Base-by-base conservation (phyloP, 208 protist genomes). In the Crithidia brevicula region DNA sequence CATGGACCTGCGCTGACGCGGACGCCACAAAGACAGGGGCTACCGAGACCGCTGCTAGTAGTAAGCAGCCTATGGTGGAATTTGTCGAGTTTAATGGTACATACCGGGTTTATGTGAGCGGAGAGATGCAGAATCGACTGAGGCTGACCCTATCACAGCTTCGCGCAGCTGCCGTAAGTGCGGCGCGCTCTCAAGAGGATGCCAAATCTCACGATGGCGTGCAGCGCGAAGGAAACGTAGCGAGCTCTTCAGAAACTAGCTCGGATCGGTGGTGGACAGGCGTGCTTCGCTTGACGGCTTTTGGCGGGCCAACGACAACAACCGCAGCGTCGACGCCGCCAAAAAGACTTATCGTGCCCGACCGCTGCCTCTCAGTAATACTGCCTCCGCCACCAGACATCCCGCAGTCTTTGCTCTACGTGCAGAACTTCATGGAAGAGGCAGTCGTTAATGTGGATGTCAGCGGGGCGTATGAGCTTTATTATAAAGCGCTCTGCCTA, bases 341-440 rank as follows among this genome's bases (percentile, higher is more conserved):
- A 3, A 23, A 25, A 13, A 5, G 22, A 31, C 3, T 30, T 34
- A 1, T 68, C 13, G 62, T 58, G 50, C 33, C 62, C 5, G 62
- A 68, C 30, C 31, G 62, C 27, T 57, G 47, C 23, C 47, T 28
- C 5, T 27, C 50, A 9, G 15, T 68, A 2, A 38, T 68, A 28
- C 50, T 68, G 5, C 62, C 62, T 7, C 62, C 62, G 51, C 62
- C 62, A 5, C 51, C 62, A 25, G 18, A 13, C 23, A n/a, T 49
- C 18, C 38, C 51, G 8, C 16, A 9, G 25, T 49, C 62, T 2
- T 9, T 28, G 9, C 30, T 68, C 3, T 0, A 1, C 15, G 2
- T 68, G 22, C 2, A 59, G 18, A 68, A 68, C 33, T 68, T 51
- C 28, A 25, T 47, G 16, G 62, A 57, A 16, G 62, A 57, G n/a